Evolutionary conservation across 768 basidiomycete species (phyloP).

Genomic region (Agaricus sinodeliciosus): DNA sequence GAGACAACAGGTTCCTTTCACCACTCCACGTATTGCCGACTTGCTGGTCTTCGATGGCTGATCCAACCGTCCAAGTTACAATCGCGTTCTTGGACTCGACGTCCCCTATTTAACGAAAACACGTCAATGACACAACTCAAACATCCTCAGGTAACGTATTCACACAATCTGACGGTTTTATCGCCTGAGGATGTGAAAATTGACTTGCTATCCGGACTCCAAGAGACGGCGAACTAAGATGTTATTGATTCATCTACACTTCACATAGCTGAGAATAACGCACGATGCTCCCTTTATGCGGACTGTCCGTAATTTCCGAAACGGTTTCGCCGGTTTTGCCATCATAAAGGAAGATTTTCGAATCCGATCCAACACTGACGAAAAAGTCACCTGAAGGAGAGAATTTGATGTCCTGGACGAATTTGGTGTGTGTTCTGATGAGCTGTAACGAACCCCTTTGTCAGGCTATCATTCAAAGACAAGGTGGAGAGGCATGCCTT

Average conservation of each 20-base stretch:
- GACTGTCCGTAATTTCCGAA: conserved; percentile 57
- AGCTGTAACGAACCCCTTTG: conserved; percentile 35
- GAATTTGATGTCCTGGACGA: conserved; percentile 87
- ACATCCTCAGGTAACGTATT: not conserved
- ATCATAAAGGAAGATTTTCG: conserved; percentile 83
- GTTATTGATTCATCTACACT: not conserved
- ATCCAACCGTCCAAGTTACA: conserved; percentile 66
- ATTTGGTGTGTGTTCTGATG: conserved; percentile 85
- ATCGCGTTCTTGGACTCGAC: conserved; percentile 61
- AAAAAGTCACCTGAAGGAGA: conserved; percentile 78
- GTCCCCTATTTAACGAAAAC: conserved; percentile 58
- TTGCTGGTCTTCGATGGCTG: conserved; percentile 77
- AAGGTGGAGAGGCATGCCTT: conserved; percentile 34
- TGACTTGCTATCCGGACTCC: conserved; percentile 69
- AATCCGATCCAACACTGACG: conserved; percentile 85
- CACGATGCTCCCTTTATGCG: conserved; percentile 74
- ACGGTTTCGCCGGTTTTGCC: conserved; percentile 82
- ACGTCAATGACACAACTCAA: not conserved
- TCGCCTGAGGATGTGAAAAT: conserved; percentile 85
- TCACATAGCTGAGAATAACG: conserved; percentile 20
- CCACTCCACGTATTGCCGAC: conserved; percentile 83
- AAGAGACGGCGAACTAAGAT: conserved; percentile 64
- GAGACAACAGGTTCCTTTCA: conserved; percentile 64
- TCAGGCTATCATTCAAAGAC: not conserved
- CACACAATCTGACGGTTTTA: conserved; percentile 83